These are phyloP conservation scores for Magnaporthiopsis rhizophila DNA, from an alignment of 2,329 filamentous ascomycete genomes.

Conservation along the genomic window DNA sequence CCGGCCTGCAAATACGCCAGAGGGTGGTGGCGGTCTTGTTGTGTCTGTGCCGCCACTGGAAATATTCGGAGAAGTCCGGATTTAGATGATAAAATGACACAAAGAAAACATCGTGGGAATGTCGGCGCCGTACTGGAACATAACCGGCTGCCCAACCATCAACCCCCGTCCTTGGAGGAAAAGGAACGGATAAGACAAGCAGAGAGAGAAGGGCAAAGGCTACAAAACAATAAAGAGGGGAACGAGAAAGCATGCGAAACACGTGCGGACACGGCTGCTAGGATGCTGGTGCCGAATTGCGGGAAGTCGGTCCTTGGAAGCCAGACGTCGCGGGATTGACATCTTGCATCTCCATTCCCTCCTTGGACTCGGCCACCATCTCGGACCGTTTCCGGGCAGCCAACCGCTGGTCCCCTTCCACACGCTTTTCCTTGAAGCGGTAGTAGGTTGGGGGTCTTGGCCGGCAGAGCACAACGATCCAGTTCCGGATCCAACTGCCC, in stretches of 20 bases:
- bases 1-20: background rate
- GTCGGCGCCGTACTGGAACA: background rate
- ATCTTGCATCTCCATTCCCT: constrained; percentile 66
- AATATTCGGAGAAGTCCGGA: background rate
- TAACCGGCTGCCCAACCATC: background rate
- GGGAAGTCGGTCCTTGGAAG: constrained; percentile 47
- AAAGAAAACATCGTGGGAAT: background rate
- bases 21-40: background rate
- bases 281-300: constrained; percentile 17
- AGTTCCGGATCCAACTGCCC: constrained; percentile 67
- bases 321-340: constrained; percentile 37
- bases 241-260: background rate
- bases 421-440: constrained; percentile 70
- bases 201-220: background rate
- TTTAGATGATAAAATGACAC: background rate
- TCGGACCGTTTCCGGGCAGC: constrained; percentile 41
- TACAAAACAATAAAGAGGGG: background rate
- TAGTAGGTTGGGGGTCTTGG: constrained; percentile 85
- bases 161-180: background rate
- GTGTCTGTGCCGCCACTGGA: background rate
- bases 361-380: constrained; percentile 39
- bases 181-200: background rate
- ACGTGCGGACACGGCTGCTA: background rate
- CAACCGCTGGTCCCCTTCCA: constrained; percentile 78
- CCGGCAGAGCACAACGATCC: constrained; percentile 70